These are phyloP conservation scores for Candida chauliodis DNA, from an alignment of 805 yeast genomes.

Conservation along the genomic window DNA sequence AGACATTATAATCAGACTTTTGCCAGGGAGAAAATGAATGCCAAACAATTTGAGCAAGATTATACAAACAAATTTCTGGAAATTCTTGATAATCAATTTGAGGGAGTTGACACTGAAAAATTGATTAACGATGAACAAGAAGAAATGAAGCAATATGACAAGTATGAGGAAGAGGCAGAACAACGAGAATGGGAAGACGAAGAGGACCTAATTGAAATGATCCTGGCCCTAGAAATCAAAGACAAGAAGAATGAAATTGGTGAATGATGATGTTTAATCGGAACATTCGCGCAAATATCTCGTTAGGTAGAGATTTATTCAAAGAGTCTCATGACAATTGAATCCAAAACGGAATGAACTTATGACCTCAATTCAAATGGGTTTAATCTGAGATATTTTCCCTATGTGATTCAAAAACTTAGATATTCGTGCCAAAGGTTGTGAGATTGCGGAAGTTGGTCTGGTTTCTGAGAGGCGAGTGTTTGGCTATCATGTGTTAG, in stretches of 20 bases:
- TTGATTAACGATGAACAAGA: slow-evolving; percentile 23
- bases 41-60: slow-evolving; percentile 15
- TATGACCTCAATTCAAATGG: not conserved
- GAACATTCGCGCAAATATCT: too few species aligned
- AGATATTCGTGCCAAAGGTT: too few species aligned
- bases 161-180: slow-evolving; percentile 18
- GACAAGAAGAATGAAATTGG: not conserved
- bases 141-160: not conserved
- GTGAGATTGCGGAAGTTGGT: too few species aligned
- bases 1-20: slow-evolving; percentile 16
- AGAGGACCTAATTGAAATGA: slow-evolving; percentile 12
- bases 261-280: not conserved
- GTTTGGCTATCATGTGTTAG: too few species aligned
- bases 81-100: slow-evolving; percentile 9
- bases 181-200: slow-evolving; percentile 13
- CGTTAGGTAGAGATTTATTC: too few species aligned
- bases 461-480: too few species aligned
- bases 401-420: too few species aligned
- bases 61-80: slow-evolving; percentile 9
- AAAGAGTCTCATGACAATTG: too few species aligned
- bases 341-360: too few species aligned
- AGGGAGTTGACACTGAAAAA: slow-evolving; percentile 18
- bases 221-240: slow-evolving; percentile 1
- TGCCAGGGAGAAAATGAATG: slow-evolving; percentile 17
- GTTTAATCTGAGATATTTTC: not conserved